These are phyloP conservation scores for Mrakia blollopis DNA, from an alignment of 768 basidiomycete genomes.

Conservation along the genomic window DNA sequence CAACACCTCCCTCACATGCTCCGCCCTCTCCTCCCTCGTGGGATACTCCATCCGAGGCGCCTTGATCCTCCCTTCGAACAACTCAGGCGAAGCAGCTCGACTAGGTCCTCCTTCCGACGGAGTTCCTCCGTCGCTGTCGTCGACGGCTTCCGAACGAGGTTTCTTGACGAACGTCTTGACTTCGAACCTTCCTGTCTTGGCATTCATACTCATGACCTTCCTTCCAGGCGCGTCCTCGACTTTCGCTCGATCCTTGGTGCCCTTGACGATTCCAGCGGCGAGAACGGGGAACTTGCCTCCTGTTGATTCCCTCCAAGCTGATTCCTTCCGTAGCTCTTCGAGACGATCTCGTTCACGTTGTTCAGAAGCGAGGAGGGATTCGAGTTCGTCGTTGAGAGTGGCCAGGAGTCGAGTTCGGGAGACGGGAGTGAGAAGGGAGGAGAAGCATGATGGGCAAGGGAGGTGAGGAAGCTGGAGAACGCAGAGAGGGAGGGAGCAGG, in stretches of 20 bases:
- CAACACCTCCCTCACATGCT: constrained; percentile 10
- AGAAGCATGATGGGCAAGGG: constrained; percentile 30
- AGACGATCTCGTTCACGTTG: constrained; percentile 22
- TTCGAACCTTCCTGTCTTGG: constrained; percentile 29
- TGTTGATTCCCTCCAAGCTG: constrained; percentile 26
- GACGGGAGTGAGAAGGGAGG: constrained; percentile 21
- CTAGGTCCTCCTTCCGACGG: neutral
- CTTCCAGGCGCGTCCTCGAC: constrained; percentile 7
- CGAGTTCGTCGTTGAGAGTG: constrained; percentile 11
- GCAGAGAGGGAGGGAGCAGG: constrained; percentile 31
- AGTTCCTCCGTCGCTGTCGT: neutral
- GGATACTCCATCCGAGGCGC: constrained; percentile 8
- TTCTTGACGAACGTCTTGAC: constrained; percentile 29
- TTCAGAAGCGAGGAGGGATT: neutral
- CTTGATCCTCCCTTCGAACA: constrained; percentile 7
- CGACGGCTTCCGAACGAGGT: neutral
- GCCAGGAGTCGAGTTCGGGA: constrained; percentile 19
- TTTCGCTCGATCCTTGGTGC: neutral
- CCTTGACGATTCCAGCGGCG: constrained; percentile 11
- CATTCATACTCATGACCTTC: constrained; percentile 31
- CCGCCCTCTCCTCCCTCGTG: constrained; percentile 1
- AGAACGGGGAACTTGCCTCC: constrained; percentile 28
- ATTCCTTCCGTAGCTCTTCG: constrained; percentile 16
- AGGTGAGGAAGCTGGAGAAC: constrained; percentile 28
- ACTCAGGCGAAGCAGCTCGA: neutral